Conservation (phyloP, 140 eudicot species). For the Stevia rebaudiana region DNA sequence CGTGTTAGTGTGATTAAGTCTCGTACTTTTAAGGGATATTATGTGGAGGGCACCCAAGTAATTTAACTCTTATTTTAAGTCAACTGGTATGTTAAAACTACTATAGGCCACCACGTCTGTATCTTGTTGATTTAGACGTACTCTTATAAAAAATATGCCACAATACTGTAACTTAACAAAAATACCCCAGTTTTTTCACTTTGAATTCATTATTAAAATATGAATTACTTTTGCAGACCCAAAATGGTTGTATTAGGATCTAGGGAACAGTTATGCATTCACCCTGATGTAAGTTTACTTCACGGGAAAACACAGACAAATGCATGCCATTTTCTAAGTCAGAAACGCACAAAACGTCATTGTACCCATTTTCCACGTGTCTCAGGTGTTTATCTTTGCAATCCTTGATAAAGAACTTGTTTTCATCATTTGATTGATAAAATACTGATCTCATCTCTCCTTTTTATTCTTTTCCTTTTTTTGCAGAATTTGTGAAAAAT, state of each 20-base stretch:
- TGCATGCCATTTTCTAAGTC: conserved; percentile 76
- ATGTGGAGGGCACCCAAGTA: background rate
- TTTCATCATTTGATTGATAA: background rate
- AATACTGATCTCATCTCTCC: background rate
- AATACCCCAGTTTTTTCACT: background rate
- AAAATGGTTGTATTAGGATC: conserved; percentile 98
- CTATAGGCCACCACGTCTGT: background rate
- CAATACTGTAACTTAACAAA: background rate
- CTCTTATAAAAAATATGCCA: background rate
- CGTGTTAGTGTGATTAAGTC: background rate
- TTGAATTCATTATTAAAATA: conserved; percentile 6
- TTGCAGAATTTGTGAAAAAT: conserved; percentile 60
- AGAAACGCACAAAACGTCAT: conserved; percentile 58
- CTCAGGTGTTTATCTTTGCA: conserved; percentile 41
- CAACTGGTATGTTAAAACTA: background rate
- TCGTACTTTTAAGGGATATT: background rate
- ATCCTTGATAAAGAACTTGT: background rate
- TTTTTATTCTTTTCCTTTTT: background rate
- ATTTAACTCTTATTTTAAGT: background rate
- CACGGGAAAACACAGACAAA: conserved; percentile 86
- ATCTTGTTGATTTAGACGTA: background rate
- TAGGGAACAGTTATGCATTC: conserved; percentile 94
- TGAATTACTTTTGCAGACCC: conserved; percentile 58
- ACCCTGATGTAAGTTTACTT: conserved; percentile 74
- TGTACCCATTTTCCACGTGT: conserved; percentile 75